Evolutionary conservation across 2,329 filamentous ascomycete genomes (phyloP).

Genomic region (Alternaria sp.): DNA sequence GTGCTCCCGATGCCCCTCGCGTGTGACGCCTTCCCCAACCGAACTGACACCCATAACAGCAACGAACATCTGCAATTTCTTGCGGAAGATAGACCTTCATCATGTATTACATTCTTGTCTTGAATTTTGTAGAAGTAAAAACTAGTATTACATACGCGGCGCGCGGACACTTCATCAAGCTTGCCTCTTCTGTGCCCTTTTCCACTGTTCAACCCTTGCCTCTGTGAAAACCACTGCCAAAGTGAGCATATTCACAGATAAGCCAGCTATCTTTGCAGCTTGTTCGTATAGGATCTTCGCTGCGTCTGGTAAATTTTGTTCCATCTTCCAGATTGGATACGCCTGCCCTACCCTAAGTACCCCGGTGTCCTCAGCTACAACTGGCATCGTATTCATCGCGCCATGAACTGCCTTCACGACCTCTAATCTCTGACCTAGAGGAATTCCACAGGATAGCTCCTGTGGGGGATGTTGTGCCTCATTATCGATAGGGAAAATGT

Average conservation of each 20-base stretch:
- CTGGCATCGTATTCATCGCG: slow-evolving; percentile 49
- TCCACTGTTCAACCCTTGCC: slow-evolving; percentile 37
- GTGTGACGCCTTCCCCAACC: slow-evolving; percentile 12
- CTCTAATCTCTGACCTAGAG: slow-evolving; percentile 40
- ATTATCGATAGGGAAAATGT: slow-evolving; percentile 52
- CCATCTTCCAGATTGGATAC: slow-evolving; percentile 60
- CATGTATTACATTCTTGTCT: no score
- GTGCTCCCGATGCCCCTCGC: slow-evolving; percentile 12
- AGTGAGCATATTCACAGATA: slow-evolving; percentile 60
- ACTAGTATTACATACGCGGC: not conserved
- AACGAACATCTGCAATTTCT: not conserved
- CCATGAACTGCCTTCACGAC: slow-evolving; percentile 56
- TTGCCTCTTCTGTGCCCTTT: slow-evolving; percentile 22
- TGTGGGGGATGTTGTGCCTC: not conserved
- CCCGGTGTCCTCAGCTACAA: slow-evolving; percentile 47
- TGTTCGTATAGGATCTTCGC: slow-evolving; percentile 61
- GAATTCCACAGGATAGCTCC: slow-evolving; percentile 32
- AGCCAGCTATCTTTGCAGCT: slow-evolving; percentile 59
- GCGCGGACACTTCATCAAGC: not conserved
- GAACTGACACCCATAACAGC: not conserved
- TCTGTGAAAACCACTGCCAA: slow-evolving; percentile 62
- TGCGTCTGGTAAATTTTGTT: slow-evolving; percentile 56
- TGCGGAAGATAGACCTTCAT: not conserved
- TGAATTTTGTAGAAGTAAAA: not conserved
- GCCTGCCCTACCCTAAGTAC: slow-evolving; percentile 56